Percentiles rank a stretch among this genome's conserved stretches.
phyloP scores from a whole-genome alignment of 2,329 filamentous ascomycete species.

The Beauveria bassiana region DNA sequence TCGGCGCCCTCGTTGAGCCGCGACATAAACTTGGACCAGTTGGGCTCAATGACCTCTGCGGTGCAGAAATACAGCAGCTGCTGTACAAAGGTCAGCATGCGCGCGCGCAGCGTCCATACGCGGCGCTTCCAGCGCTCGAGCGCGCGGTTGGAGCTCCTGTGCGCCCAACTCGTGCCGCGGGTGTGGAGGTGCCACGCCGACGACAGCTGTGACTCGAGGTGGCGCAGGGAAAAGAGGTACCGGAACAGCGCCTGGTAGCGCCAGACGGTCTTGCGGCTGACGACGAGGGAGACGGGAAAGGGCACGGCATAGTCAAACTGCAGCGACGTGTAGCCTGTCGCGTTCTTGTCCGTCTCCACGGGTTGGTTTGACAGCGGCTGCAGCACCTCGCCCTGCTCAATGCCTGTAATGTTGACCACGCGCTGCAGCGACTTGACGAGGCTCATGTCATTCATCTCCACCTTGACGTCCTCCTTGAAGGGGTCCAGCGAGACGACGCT shows the following conservation, averaged over 20 bases:
- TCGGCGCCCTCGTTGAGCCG: slow-evolving; percentile 51
- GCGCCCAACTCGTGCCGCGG: slow-evolving; percentile 72
- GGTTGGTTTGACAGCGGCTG: slow-evolving; percentile 61
- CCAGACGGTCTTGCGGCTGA: slow-evolving; percentile 93
- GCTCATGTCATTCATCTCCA: slow-evolving; percentile 92
- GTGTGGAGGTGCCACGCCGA: slow-evolving; percentile 87
- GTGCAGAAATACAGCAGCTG: slow-evolving; percentile 96
- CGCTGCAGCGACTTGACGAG: slow-evolving; percentile 91
- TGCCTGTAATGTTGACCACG: slow-evolving; percentile 92
- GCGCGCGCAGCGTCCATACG: slow-evolving; percentile 82
- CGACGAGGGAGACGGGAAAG: slow-evolving; percentile 90
- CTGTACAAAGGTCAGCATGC: slow-evolving; percentile 96
- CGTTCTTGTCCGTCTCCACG: slow-evolving; percentile 76
- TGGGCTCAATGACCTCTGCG: slow-evolving; percentile 93
- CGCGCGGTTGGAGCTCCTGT: slow-evolving; percentile 62
- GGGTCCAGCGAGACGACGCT: slow-evolving; percentile 90
- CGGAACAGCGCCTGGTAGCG: slow-evolving; percentile 94
- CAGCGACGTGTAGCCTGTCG: slow-evolving; percentile 82
- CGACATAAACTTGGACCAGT: slow-evolving; percentile 93
- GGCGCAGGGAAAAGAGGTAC: slow-evolving; percentile 80
- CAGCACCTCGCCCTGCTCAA: slow-evolving; percentile 81
- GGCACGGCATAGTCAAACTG: slow-evolving; percentile 92
- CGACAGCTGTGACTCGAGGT: slow-evolving; percentile 81
- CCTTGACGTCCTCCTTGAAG: slow-evolving; percentile 97
- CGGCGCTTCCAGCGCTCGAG: slow-evolving; percentile 90